A percentile compares a stretch with the other conserved stretches of the same genome.
These are phyloP conservation scores for Ephemerocybe angulata DNA, from an alignment of 768 basidiomycete genomes.

Conservation along the genomic window DNA sequence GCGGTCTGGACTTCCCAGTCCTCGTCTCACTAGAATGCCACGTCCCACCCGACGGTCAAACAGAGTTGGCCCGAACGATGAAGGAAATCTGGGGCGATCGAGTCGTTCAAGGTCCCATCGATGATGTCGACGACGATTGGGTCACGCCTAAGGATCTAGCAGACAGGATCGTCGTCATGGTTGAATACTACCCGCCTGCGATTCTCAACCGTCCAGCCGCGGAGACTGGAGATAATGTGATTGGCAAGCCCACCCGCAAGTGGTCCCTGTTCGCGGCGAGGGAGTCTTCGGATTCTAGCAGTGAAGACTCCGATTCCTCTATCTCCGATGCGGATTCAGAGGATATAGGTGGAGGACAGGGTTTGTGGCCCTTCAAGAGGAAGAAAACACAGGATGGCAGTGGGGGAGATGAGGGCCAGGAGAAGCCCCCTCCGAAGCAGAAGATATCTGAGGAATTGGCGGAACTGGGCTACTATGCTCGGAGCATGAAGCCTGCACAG, in stretches of 20 bases:
- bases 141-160: conserved; percentile 45
- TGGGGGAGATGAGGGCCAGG: conserved; percentile 16
- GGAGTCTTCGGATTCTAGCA: conserved; percentile 4
- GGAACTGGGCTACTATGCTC: conserved; percentile 54
- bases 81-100: conserved; percentile 48
- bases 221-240: conserved; percentile 19
- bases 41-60: conserved; percentile 46
- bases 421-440: conserved; percentile 14
- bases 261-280: neutral
- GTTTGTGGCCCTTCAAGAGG: conserved; percentile 7
- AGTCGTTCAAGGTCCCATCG: conserved; percentile 40
- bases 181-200: conserved; percentile 49
- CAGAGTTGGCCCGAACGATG: conserved; percentile 52
- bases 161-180: conserved; percentile 60
- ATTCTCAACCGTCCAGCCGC: conserved; percentile 19
- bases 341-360: neutral
- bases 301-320: neutral
- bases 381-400: conserved; percentile 7
- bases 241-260: conserved; percentile 14
- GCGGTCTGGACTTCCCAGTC: conserved; percentile 33
- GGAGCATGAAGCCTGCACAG: conserved; percentile 57
- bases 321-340: conserved; percentile 1
- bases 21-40: conserved; percentile 63
- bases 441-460: conserved; percentile 51
- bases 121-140: conserved; percentile 31